Percentiles rank a stretch among this genome's conserved stretches.
phyloP scores from a whole-genome alignment of 1,284 basidiomycete genomes.

The Laetiporus sulphureus region DNA sequence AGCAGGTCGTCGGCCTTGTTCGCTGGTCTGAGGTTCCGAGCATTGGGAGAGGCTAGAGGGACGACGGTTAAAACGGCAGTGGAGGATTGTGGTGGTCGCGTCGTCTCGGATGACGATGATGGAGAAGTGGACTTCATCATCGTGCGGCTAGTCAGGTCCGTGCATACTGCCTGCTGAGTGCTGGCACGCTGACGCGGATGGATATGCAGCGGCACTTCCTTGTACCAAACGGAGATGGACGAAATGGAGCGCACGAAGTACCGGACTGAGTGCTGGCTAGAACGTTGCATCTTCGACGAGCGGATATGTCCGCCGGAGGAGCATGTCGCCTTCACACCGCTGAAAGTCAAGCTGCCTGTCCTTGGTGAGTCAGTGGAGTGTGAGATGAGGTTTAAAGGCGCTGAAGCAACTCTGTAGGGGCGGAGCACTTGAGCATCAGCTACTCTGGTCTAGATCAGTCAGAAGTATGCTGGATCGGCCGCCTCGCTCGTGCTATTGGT shows the following conservation, averaged over 20 bases:
- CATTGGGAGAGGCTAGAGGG: constrained; percentile 57
- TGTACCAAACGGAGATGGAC: constrained; percentile 48
- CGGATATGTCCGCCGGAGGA: constrained; percentile 52
- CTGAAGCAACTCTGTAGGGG: constrained; percentile 30
- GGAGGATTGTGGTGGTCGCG: constrained; percentile 46
- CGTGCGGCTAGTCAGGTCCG: constrained; percentile 64
- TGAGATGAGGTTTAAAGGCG: not conserved
- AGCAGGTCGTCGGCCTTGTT: constrained; percentile 33
- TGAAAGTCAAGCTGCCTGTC: constrained; percentile 46
- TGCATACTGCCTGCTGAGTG: constrained; percentile 8
- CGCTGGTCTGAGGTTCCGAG: constrained; percentile 43
- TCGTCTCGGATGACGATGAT: constrained; percentile 38
- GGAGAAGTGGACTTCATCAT: constrained; percentile 56
- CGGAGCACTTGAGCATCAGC: constrained; percentile 49
- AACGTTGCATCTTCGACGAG: constrained; percentile 66
- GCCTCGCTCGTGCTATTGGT: constrained; percentile 64
- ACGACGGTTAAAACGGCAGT: constrained; percentile 49
- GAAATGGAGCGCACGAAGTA: constrained; percentile 41
- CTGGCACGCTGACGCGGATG: too few relatives aligned
- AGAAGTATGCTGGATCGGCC: constrained; percentile 51
- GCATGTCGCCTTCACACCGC: constrained; percentile 56
- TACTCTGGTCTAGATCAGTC: constrained; percentile 66
- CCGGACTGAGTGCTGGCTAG: constrained; percentile 80
- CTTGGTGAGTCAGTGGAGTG: constrained; percentile 31
- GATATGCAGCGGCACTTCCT: constrained; percentile 48